phyloP scores from a whole-genome alignment of 352 stramenopile species.

The Pythium brachiatum region DNA sequence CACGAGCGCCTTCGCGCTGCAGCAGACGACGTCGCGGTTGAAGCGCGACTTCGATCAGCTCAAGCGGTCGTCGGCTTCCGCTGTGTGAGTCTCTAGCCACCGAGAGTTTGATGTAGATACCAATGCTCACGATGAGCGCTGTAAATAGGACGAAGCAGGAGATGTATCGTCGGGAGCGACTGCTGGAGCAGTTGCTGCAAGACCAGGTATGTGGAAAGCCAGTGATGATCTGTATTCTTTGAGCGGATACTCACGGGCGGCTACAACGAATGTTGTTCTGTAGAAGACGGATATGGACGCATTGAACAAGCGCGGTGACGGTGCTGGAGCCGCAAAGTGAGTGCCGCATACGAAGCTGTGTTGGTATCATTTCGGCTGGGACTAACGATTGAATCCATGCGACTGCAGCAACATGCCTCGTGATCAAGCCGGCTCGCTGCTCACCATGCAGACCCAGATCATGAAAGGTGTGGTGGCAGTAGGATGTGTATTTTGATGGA shows the following conservation, averaged over 20 bases:
- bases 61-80: slow-evolving; percentile 39
- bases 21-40: slow-evolving; percentile 79
- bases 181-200: slow-evolving; percentile 58
- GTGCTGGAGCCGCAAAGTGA: slow-evolving; percentile 26
- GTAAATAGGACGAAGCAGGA: slow-evolving; percentile 58
- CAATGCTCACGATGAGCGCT: no score
- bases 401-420: slow-evolving; percentile 21
- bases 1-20: slow-evolving; percentile 80
- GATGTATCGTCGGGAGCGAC: slow-evolving; percentile 59
- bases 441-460: slow-evolving; percentile 88
- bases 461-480: slow-evolving; percentile 58
- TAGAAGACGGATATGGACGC: slow-evolving; percentile 75
- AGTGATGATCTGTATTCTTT: background rate
- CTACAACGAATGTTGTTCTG: background rate
- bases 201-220: slow-evolving; percentile 37
- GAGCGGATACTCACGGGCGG: background rate
- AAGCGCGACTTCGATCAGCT: slow-evolving; percentile 84
- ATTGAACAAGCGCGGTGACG: slow-evolving; percentile 58
- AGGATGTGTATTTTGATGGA: background rate
- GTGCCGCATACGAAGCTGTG: background rate
- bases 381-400: background rate
- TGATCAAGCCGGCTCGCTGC: slow-evolving; percentile 49
- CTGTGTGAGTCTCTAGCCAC: slow-evolving; percentile 52
- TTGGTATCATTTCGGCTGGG: background rate
- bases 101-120: no score